Evolutionary conservation across 73 alveolate genomes (phyloP).

Genomic region (Tetrahymena borealis): DNA sequence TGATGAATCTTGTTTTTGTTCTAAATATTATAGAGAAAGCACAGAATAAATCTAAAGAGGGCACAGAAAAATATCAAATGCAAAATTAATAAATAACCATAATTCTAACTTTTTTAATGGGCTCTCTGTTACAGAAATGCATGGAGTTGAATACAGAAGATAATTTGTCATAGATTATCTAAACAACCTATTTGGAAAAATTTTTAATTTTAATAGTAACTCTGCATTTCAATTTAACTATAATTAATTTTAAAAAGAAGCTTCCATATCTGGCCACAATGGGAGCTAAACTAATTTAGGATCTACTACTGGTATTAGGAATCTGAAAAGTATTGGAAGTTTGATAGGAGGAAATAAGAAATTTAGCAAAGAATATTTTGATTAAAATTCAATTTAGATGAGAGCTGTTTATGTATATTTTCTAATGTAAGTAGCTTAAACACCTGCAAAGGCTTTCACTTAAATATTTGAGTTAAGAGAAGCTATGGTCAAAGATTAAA

Average conservation of each 20-base stretch:
- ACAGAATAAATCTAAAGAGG: not conserved
- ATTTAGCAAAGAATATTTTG: not conserved
- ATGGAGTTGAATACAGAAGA: not conserved
- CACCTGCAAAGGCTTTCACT: not conserved
- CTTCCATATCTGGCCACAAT: not conserved
- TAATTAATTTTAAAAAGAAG: not conserved
- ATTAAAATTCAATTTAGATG: not conserved
- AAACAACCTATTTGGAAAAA: not conserved
- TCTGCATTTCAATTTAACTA: not conserved
- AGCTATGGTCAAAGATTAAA: not conserved
- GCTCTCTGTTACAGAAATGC: not conserved
- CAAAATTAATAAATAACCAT: not conserved
- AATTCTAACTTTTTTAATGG: not conserved
- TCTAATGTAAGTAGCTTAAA: not conserved
- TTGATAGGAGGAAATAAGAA: not conserved
- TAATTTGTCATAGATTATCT: not conserved
- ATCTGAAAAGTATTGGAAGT: not conserved
- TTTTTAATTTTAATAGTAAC: not conserved
- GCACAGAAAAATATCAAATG: not conserved
- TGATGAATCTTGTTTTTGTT: not conserved
- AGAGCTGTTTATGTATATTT: not conserved
- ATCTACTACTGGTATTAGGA: not conserved
- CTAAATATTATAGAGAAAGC: not conserved
- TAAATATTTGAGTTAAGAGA: not conserved
- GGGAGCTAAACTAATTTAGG: not conserved